Percentiles rank a stretch among this genome's conserved stretches.
These are phyloP conservation scores for Eragrostis tef DNA, from an alignment of 202 grass and related monocot species.

Conservation along the genomic window DNA sequence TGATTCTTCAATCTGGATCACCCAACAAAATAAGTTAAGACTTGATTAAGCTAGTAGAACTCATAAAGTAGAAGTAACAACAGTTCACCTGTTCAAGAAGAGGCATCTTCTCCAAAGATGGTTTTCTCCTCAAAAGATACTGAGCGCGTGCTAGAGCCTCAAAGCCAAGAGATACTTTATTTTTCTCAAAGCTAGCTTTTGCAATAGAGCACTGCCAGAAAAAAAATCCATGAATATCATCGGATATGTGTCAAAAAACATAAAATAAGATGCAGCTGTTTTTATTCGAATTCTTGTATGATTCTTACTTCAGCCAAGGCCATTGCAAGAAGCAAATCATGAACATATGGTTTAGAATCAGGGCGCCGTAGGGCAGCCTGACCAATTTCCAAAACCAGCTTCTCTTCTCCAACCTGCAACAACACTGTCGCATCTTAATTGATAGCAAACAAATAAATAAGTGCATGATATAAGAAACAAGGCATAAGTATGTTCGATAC, in stretches of 20 bases:
- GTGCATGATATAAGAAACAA: constrained; percentile 5
- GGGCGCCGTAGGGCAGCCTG: constrained; percentile 60
- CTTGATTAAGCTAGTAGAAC: constrained; percentile 38
- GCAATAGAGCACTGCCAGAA: constrained; percentile 86
- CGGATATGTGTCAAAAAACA: constrained; percentile 27
- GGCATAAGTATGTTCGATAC: constrained; percentile 17
- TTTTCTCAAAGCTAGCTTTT: constrained; percentile 88
- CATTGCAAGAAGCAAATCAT: constrained; percentile 91
- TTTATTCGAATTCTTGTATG: neutral
- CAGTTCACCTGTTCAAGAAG: constrained; percentile 82
- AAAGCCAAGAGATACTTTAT: constrained; percentile 89
- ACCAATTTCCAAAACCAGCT: constrained; percentile 84
- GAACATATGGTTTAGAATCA: constrained; percentile 82
- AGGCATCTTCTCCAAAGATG: constrained; percentile 77
- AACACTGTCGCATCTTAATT: constrained; percentile 40
- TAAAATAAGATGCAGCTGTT: neutral
- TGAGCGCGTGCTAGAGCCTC: constrained; percentile 95
- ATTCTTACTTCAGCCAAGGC: constrained; percentile 90
- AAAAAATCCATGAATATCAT: constrained; percentile 44
- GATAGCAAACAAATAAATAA: constrained; percentile 13
- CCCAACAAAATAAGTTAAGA: constrained; percentile 38
- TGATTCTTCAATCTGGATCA: constrained; percentile 90
- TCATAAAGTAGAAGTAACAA: constrained; percentile 37
- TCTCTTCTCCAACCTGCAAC: constrained; percentile 91
- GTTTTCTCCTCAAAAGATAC: constrained; percentile 80